Evolutionary conservation across 2,329 filamentous ascomycete species (phyloP), one percentile per base, ranked within the genome.

Genomic region (Bipolaris zeicola): DNA sequence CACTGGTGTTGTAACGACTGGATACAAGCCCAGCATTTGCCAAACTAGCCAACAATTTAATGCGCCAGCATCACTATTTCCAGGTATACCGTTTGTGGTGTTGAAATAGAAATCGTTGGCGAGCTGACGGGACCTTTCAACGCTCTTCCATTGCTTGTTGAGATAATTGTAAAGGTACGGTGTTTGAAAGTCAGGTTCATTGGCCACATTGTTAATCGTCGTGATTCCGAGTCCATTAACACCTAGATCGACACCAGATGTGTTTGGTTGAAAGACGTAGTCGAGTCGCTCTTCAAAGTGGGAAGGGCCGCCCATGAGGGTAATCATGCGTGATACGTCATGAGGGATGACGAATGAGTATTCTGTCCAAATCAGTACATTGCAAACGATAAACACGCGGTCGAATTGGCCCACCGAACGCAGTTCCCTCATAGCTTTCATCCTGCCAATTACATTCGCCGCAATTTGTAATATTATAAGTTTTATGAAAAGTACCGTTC

Each of bases 41-140:
- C 79, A 83, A 0, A 83, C 61, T 3, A 83, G 68, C 81, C 81
- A 83, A 42, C 78, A 80, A 41, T 82, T 80, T 60, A 83, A 67
- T 1, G 80, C 80, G 0, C 81, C 79, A 1, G 77, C 78, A 60
- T 81, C 79, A 7, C 73, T 79, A 50, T 81, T 81, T 0, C 79
- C 80, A 0, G 79, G 79, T 1, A 80, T 76, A 0, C 80, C 79
- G 31, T 75, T 73, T 0, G 67, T 69, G 0, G 62, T 65, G 46
- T 76, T 76, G 55, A 71, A 73, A 63, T 79, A 81, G 58, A 78
- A 80, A 38, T 76, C 67, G 20, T 78, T 76, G 0, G 78, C 76
- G 2, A 76, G 61, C 47, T 74, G 69, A 0, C 73, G 64, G 1
- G 64, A 67, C 5, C 72, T 61, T 48, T 74, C 60, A 0, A 76